phyloP scores from a whole-genome alignment of 495 filamentous ascomycete genomes.

The Penicillium soppii region DNA sequence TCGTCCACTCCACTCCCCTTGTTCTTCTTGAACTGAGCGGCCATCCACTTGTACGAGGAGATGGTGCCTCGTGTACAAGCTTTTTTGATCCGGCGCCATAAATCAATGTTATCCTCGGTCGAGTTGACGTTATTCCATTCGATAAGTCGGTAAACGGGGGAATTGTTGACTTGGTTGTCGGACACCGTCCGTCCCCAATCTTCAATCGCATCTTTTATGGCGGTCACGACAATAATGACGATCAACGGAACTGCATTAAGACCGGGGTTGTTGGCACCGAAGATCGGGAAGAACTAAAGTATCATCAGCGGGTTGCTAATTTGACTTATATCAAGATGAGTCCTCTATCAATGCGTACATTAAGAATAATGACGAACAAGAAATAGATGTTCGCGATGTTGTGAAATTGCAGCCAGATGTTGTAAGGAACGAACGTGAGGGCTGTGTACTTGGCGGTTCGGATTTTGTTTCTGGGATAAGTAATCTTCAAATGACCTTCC shows the following conservation, averaged over 20 bases:
- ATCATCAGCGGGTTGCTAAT: neutral
- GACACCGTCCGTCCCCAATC: conserved; percentile 91
- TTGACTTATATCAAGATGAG: neutral
- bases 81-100: conserved; percentile 93
- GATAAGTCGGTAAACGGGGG: conserved; percentile 83
- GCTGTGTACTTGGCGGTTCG: conserved; percentile 96
- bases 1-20: conserved; percentile 32
- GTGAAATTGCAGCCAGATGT: conserved; percentile 95
- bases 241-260: conserved; percentile 90
- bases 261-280: conserved; percentile 87
- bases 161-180: conserved; percentile 95
- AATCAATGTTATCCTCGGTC: conserved; percentile 75
- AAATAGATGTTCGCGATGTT: conserved; percentile 99
- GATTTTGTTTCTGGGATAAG: conserved; percentile 92
- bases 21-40: conserved; percentile 34
- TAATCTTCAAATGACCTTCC: conserved; percentile 66
- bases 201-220: conserved; percentile 95
- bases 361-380: conserved; percentile 90
- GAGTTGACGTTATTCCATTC: conserved; percentile 95
- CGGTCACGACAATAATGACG: conserved; percentile 88
- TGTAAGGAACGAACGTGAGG: conserved; percentile 95
- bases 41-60: conserved; percentile 56
- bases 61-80: conserved; percentile 67
- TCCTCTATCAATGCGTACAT: conserved; percentile 57
- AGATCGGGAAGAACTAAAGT: conserved; percentile 87